phyloP scores from a whole-genome alignment of 306 rosid species.

The Vachellia pachyceras region DNA sequence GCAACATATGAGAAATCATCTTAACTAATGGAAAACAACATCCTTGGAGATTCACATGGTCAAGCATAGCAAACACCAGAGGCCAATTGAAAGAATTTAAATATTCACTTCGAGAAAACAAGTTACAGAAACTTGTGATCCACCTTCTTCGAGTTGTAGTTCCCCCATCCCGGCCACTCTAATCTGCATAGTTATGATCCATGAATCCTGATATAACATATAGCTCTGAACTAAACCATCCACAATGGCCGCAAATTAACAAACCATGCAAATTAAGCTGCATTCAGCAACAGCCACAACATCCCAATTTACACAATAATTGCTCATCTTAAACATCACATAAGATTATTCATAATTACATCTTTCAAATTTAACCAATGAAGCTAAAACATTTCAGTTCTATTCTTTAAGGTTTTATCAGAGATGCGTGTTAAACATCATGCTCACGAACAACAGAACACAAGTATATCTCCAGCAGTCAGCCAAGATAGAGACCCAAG shows the following conservation, averaged over 20 bases:
- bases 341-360: neutral
- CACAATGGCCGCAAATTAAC: neutral
- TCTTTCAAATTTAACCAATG: conserved; percentile 2
- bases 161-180: neutral
- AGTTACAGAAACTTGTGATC: neutral
- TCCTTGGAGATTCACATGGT: neutral
- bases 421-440: neutral
- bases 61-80: neutral
- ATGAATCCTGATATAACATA: neutral
- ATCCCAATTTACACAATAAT: conserved; percentile 4
- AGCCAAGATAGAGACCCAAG: neutral
- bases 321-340: neutral
- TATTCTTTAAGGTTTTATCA: neutral
- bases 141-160: neutral
- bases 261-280: neutral
- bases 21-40: neutral
- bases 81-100: neutral
- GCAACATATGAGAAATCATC: neutral
- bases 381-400: neutral
- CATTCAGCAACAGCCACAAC: neutral
- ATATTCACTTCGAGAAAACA: neutral
- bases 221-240: neutral
- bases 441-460: conserved; percentile 12
- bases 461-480: neutral
- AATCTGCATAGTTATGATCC: neutral